These are phyloP conservation scores for Kernera saxatilis DNA, from an alignment of 345 rosid species.

Conservation along the genomic window DNA sequence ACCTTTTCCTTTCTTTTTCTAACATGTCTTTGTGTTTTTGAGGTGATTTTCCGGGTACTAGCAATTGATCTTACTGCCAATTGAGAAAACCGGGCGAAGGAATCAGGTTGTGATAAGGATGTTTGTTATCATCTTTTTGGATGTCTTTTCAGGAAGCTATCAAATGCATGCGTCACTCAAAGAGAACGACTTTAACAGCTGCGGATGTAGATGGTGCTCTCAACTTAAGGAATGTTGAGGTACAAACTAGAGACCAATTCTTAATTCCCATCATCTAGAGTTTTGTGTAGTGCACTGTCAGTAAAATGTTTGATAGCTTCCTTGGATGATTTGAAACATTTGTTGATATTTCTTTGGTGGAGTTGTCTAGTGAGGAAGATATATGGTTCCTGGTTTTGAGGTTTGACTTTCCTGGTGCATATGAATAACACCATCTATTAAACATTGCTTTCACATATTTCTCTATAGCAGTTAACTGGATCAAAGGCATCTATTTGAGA, in stretches of 20 bases:
- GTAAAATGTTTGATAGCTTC: not conserved
- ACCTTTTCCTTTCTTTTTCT: not conserved
- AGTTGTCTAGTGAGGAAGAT: not conserved
- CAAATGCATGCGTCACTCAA: slow-evolving; percentile 95
- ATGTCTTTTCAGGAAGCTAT: slow-evolving; percentile 64
- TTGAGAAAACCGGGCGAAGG: not conserved
- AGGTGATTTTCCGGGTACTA: not conserved
- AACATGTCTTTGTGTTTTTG: not conserved
- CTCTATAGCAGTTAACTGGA: not conserved
- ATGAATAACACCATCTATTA: not conserved
- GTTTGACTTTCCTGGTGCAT: not conserved
- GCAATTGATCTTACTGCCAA: not conserved
- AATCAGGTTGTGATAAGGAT: not conserved
- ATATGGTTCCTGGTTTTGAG: slow-evolving; percentile 9
- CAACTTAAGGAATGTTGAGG: slow-evolving; percentile 83
- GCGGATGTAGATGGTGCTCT: slow-evolving; percentile 88
- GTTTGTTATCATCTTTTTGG: not conserved
- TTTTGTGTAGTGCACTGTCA: not conserved
- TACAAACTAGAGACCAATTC: slow-evolving; percentile 10
- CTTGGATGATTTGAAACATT: not conserved
- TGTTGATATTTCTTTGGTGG: not conserved
- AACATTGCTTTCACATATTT: not conserved
- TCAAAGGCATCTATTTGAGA: slow-evolving; percentile 10
- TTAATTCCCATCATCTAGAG: not conserved
- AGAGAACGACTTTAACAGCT: slow-evolving; percentile 62